These are phyloP conservation scores for Exophiala oligosperma DNA, from an alignment of 2,329 filamentous ascomycete species.

Conservation along the genomic window DNA sequence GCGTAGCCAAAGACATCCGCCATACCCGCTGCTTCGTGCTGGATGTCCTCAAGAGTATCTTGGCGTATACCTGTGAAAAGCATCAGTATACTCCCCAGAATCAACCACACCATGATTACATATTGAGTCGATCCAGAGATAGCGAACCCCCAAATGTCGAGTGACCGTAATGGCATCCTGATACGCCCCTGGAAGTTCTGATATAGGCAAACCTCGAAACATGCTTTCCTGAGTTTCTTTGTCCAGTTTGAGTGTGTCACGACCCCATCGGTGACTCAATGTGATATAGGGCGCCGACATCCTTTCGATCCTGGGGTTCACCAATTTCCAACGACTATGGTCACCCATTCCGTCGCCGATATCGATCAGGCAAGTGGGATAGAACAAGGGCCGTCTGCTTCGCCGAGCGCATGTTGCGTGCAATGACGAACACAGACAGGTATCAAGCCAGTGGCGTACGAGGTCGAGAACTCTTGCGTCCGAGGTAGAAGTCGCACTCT, in stretches of 20 bases:
- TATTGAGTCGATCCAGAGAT: conserved; percentile 33
- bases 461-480: conserved; percentile 14
- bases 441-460: conserved; percentile 9
- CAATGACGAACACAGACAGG: not conserved
- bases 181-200: conserved; percentile 28
- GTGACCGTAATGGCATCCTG: conserved; percentile 30
- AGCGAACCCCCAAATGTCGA: conserved; percentile 20
- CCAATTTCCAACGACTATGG: conserved; percentile 3
- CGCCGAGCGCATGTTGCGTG: conserved; percentile 3
- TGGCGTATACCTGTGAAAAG: conserved; percentile 12
- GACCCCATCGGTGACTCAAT: conserved; percentile 18
- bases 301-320: not conserved
- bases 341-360: not conserved
- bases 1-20: conserved; percentile 19
- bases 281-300: conserved; percentile 15
- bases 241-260: conserved; percentile 12
- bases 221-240: conserved; percentile 7
- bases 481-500: conserved; percentile 7
- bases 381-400: not conserved
- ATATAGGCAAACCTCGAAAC: conserved; percentile 10
- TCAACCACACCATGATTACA: conserved; percentile 15
- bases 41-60: conserved; percentile 17
- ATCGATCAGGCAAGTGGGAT: conserved; percentile 15
- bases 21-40: conserved; percentile 15
- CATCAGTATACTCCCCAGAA: not conserved